phyloP scores from a whole-genome alignment of 805 yeast genomes.

The Saccharomyces paradoxus region DNA sequence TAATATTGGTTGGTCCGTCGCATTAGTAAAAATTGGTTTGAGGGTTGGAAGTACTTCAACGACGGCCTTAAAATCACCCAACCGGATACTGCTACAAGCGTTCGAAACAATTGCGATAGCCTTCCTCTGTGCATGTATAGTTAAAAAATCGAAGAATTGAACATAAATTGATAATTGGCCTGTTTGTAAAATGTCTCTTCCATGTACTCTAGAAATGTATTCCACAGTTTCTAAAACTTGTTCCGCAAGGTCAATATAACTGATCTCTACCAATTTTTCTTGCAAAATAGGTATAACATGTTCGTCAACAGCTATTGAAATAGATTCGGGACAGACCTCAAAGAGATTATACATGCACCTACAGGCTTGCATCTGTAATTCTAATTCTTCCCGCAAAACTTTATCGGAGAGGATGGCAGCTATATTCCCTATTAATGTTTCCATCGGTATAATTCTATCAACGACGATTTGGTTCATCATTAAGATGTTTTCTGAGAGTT shows the following conservation, averaged over 20 bases:
- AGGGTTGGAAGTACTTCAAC: conserved; percentile 41
- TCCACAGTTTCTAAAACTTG: conserved; percentile 76
- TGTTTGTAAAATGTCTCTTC: conserved; percentile 44
- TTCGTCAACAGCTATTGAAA: conserved; percentile 51
- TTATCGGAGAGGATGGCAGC: conserved; percentile 54
- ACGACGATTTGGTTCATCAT: conserved; percentile 61
- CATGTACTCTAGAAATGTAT: conserved; percentile 49
- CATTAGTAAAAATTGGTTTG: conserved; percentile 43
- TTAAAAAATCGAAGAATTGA: conserved; percentile 76
- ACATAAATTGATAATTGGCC: conserved; percentile 55
- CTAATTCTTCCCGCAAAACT: conserved; percentile 52
- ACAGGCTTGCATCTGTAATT: conserved; percentile 75
- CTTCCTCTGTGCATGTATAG: conserved; percentile 80
- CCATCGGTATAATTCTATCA: conserved; percentile 57
- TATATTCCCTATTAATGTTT: conserved; percentile 44
- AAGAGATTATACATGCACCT: conserved; percentile 74
- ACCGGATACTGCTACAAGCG: conserved; percentile 45
- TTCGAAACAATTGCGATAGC: conserved; percentile 68
- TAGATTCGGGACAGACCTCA: conserved; percentile 62
- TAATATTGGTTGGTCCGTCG: conserved; percentile 39
- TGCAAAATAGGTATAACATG: conserved; percentile 62
- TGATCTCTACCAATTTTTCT: conserved; percentile 60
- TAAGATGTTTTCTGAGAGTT: conserved; percentile 52
- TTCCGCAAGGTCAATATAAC: conserved; percentile 85
- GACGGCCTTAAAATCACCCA: conserved; percentile 39